Evolutionary conservation across 805 yeast genomes (phyloP), one percentile per base, ranked within the genome.

Genomic region (Hanseniaspora occidentalis): DNA sequence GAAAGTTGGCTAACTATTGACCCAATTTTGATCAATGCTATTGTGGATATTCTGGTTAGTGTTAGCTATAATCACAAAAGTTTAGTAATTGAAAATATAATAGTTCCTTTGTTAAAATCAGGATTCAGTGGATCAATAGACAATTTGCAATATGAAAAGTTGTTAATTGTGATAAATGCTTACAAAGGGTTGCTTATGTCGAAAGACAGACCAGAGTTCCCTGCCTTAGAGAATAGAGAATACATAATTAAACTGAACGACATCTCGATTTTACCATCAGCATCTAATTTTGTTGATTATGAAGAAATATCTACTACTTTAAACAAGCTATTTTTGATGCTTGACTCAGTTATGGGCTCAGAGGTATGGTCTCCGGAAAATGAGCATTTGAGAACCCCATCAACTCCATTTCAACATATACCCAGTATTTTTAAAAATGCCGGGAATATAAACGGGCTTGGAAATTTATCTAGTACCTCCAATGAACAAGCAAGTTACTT

Each of bases 41-140:
- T 85, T 17, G 77, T 82, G 1, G 85, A 82, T 47, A 66, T 83
- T 13, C 64, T 86, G n/a, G 70, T 95, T 14, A 73, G 82, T 1
- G 71, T 83, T 31, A 95, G 95, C 0, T 81, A 68, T 49, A 77
- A 82, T 18, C 85, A 85, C 47, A 72, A 82, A 44, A 86, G 80
- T 51, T 81, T 81, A 51, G 73, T 84, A 0, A 61, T 89, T 47
- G 96, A 88, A 49, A 82, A 80, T 49, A 75, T 83, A 3, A 60
- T 92, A 10, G 61, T 81, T 31, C 89, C 86, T 10, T 57, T 89
- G 37, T 64, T 89, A 44, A 75, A 71, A 42, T 57, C 67, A 1
- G 69, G 81, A 5, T 79, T 77, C 50, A 75, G 71, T 50, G 79
- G 81, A 0, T 61, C 64, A 1, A 52, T 80, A 31, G 96, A 89